Base-by-base conservation (phyloP, 192 early-diverging fungal genomes). In the Linnemannia hyalina region DNA sequence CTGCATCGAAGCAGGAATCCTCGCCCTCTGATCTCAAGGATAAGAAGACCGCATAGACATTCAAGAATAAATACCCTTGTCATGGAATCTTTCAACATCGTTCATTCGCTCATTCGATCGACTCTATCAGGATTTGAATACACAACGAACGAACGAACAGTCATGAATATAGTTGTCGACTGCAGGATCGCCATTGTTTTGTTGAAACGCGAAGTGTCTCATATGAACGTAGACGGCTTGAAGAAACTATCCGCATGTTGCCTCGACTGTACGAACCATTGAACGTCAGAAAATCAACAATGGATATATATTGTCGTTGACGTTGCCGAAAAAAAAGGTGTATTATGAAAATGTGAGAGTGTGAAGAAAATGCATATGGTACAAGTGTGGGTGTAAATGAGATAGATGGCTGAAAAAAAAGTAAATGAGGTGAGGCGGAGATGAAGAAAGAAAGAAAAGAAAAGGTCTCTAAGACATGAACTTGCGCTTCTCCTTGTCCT, bases 401-500 rank as follows among this genome's bases (percentile, higher is more conserved):
- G n/a, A 75, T 75, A 52, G 44, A 68, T 82, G 73, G 29, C 13
- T 35, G 73, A 29, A 32, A 70, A 57, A 36, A 65, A 57, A 55
- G 49, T 68, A 47, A 73, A 41, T 11, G 55, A 68, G 57, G 36
- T 22, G 52, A 70, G 47, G n/a, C 20, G 70, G 20, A 41, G 75
- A 26, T 32, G 70, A 22, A 52, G 41, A 49, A 22, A 41, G 6
- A 70, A 22, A 52, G 46, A 11, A 22, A 22, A 70, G 16, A 15
- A 55, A 60, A n/a, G 22, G 6, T 0, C n/a, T 68, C 54, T 80
- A 85, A 11, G 84, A 86, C 84, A 86, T 86, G 76, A 86, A 86
- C 68, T 85, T 85, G 78, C 83, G 83, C 83, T 87, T 89, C 57
- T 88, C 79, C 77, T 90, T 89, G 29, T 83, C 76, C 68, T 85